These are phyloP conservation scores for Platismatia glauca DNA, from an alignment of 495 filamentous ascomycete species.

Conservation along the genomic window DNA sequence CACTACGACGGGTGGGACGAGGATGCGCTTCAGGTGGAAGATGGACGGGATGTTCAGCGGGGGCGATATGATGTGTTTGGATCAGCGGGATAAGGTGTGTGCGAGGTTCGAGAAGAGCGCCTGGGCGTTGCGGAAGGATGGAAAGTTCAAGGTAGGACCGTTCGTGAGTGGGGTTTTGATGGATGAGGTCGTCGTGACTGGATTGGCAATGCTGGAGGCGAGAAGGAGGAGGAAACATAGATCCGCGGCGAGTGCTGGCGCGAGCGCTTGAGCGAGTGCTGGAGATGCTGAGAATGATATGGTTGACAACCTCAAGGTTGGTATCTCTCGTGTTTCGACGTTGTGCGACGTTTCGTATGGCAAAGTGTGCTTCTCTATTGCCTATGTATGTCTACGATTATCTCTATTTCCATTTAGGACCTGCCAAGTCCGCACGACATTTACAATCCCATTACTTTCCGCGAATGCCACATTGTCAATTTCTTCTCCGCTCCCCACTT, in stretches of 20 bases:
- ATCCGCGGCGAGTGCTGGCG: neutral
- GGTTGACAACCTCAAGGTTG: no score
- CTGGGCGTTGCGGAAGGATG: conserved; percentile 12
- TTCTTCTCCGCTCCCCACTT: neutral
- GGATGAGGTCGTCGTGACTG: conserved; percentile 25
- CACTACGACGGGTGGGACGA: neutral
- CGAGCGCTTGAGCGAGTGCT: no score
- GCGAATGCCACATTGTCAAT: neutral
- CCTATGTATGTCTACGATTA: no score
- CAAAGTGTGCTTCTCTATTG: neutral
- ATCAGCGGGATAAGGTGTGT: conserved; percentile 8
- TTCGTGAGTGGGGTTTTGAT: conserved; percentile 8
- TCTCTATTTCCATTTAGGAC: no score
- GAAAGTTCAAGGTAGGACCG: conserved; percentile 6
- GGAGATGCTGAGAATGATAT: no score
- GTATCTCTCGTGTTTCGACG: no score
- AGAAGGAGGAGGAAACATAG: conserved; percentile 18
- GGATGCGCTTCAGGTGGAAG: conserved; percentile 15
- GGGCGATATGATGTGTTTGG: conserved; percentile 9
- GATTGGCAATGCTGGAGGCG: conserved; percentile 23
- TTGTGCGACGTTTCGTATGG: no score
- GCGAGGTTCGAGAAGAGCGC: conserved; percentile 9
- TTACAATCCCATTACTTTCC: neutral
- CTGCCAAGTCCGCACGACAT: no score
- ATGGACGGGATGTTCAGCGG: neutral